A percentile compares a stretch with the other conserved stretches of the same genome.
These are phyloP conservation scores for Botrytis pseudocinerea DNA, from an alignment of 2,329 filamentous ascomycete species.

Conservation along the genomic window DNA sequence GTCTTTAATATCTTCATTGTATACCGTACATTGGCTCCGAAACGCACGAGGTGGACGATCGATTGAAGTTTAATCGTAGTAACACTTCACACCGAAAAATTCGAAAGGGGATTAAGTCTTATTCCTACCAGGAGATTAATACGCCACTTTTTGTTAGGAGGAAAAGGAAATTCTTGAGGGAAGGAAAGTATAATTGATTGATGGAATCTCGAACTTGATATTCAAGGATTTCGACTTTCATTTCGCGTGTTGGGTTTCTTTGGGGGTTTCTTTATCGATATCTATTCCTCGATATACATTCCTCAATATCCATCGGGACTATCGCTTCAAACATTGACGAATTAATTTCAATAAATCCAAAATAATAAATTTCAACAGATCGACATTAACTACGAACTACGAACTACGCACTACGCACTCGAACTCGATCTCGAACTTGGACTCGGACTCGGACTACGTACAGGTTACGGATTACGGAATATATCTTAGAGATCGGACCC, in stretches of 20 bases:
- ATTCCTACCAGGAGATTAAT: constrained; percentile 18
- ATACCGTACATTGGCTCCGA: constrained; percentile 25
- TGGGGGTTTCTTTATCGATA: background rate
- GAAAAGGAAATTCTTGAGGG: background rate
- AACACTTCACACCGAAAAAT: background rate
- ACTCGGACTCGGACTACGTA: background rate
- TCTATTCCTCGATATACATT: background rate
- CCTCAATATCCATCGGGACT: background rate
- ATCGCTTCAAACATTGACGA: background rate
- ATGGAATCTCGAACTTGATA: background rate
- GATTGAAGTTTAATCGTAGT: constrained; percentile 21
- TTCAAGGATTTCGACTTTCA: background rate
- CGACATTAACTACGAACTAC: background rate
- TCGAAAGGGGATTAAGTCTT: background rate
- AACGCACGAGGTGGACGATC: constrained; percentile 20
- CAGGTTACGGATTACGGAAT: background rate
- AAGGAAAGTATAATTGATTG: background rate
- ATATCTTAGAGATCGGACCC: background rate
- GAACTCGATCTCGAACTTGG: background rate
- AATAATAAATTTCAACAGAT: background rate
- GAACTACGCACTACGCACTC: background rate
- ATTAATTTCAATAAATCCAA: background rate
- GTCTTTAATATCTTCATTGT: background rate
- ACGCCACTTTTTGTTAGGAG: constrained; percentile 2
- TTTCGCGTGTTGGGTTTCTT: background rate